These are phyloP conservation scores for Escovopsis weberi DNA, from an alignment of 2,329 filamentous ascomycete genomes.

Conservation along the genomic window DNA sequence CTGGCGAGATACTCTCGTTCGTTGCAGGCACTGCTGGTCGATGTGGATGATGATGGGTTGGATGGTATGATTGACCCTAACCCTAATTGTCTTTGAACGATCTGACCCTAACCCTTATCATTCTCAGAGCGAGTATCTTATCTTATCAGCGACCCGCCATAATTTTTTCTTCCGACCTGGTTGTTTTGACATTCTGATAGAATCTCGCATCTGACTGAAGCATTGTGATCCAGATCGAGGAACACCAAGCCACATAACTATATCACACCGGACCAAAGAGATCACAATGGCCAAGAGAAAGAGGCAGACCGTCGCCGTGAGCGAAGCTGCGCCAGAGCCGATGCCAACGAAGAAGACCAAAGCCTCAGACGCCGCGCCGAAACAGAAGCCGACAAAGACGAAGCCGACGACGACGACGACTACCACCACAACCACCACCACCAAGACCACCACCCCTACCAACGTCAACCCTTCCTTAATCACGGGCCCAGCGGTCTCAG, in stretches of 20 bases:
- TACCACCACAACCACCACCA: background rate
- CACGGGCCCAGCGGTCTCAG: constrained; percentile 11
- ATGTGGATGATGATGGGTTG: no score
- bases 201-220: background rate
- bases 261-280: background rate
- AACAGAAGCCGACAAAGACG: constrained; percentile 1
- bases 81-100: no score
- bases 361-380: constrained; percentile 1
- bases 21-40: no score
- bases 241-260: background rate
- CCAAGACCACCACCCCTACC: background rate
- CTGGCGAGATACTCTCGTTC: no score
- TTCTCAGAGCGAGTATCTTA: constrained; percentile 9
- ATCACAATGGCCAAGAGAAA: constrained; percentile 34
- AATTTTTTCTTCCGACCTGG: constrained; percentile 13
- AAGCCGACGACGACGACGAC: constrained; percentile 1
- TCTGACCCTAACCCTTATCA: no score
- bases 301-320: constrained; percentile 22
- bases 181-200: no score
- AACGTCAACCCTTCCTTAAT: no score
- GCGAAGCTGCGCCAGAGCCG: constrained; percentile 12
- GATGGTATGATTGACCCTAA: no score
- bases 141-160: constrained; percentile 17
- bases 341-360: constrained; percentile 20
- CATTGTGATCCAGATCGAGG: background rate